Conservation (phyloP, 768 basidiomycete species). For the Mycena leptocephala region DNA sequence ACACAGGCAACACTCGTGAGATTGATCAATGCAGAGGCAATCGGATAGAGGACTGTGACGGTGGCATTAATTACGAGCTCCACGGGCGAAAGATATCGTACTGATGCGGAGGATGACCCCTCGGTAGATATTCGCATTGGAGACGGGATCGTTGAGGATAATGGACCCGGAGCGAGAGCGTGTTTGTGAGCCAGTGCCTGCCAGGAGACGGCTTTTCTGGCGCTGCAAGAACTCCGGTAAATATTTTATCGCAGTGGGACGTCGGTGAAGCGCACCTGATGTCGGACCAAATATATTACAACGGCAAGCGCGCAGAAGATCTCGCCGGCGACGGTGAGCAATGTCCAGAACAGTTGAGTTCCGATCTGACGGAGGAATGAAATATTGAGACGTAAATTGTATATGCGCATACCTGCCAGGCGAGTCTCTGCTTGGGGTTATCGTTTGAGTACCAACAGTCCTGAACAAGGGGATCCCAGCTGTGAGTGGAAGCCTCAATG, state of each 20-base stretch:
- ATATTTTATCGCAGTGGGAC: not conserved
- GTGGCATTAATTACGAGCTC: not conserved
- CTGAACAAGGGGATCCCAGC: slow-evolving; percentile 40
- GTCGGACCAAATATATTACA: slow-evolving; percentile 30
- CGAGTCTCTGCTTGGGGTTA: slow-evolving; percentile 31
- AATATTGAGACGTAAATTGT: not conserved
- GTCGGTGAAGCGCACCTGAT: slow-evolving; percentile 36
- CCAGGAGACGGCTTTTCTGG: not conserved
- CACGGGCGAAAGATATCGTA: not conserved
- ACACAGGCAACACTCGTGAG: slow-evolving; percentile 31
- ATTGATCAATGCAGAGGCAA: slow-evolving; percentile 34
- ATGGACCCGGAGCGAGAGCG: not conserved
- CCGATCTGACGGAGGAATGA: slow-evolving; percentile 24
- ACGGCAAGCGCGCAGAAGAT: slow-evolving; percentile 19
- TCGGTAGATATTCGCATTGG: slow-evolving; percentile 24
- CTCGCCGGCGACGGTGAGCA: slow-evolving; percentile 33
- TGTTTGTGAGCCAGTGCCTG: not conserved
- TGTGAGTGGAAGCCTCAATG: not conserved
- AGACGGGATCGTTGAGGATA: not conserved
- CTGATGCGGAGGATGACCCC: slow-evolving; percentile 37
- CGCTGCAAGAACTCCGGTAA: not conserved
- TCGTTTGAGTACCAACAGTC: slow-evolving; percentile 43
- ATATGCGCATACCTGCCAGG: slow-evolving; percentile 36
- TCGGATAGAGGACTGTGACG: slow-evolving; percentile 31
- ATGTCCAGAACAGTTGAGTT: slow-evolving; percentile 37